phyloP scores from a whole-genome alignment of 106 monocot species.

The Allium cepa region DNA sequence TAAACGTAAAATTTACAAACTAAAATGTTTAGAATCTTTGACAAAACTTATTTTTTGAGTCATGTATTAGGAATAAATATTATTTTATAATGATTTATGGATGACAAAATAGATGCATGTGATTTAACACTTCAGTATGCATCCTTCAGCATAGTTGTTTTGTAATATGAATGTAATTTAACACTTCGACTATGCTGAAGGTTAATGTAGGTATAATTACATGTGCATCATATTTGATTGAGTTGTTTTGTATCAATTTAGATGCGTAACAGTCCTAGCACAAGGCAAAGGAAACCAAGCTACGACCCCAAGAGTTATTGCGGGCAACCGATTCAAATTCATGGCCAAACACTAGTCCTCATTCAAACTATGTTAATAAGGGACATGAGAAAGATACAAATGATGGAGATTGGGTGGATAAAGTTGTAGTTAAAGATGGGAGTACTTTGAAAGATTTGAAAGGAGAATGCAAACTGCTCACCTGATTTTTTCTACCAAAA shows the following conservation, averaged over 20 bases:
- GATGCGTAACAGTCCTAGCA: conserved; percentile 24
- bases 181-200: no score
- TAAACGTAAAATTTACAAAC: no score
- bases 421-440: conserved; percentile 41
- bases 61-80: no score
- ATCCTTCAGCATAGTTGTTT: no score
- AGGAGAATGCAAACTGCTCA: conserved; percentile 17
- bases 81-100: no score
- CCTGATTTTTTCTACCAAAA: conserved; percentile 71
- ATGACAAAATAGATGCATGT: no score
- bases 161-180: no score
- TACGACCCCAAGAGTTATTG: conserved; percentile 55
- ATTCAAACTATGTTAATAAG: conserved; percentile 15
- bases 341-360: conserved; percentile 40
- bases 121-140: no score
- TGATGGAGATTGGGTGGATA: conserved; percentile 80
- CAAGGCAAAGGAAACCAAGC: conserved; percentile 52
- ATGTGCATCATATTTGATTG: no score
- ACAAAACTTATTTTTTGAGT: no score
- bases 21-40: no score
- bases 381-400: conserved; percentile 44
- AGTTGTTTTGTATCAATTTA: conserved; percentile 8
- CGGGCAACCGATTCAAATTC: conserved; percentile 30
- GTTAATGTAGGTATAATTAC: no score
- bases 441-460: conserved; percentile 43